A percentile compares a stretch with the other conserved stretches of the same genome.
These are phyloP conservation scores for Helicocarpus griseus DNA, from an alignment of 2,329 filamentous ascomycete species.

Conservation along the genomic window DNA sequence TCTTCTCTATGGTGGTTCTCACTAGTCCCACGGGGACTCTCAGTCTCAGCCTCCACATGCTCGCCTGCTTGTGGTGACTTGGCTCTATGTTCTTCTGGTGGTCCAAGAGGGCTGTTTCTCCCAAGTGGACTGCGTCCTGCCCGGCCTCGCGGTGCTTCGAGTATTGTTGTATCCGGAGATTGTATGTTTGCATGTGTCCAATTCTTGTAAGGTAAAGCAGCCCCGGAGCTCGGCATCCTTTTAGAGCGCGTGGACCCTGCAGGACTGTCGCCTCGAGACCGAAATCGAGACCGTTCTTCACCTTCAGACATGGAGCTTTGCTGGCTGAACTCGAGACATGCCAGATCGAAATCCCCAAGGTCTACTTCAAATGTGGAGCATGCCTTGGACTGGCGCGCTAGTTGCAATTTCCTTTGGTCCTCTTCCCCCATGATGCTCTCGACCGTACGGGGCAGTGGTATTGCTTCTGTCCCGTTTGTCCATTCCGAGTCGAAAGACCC, in stretches of 20 bases:
- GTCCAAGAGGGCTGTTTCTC: slow-evolving; percentile 21
- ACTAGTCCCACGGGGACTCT: background rate
- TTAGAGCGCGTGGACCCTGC: slow-evolving; percentile 1
- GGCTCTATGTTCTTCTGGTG: background rate
- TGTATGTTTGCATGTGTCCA: too few relatives aligned
- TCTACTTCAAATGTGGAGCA: slow-evolving; percentile 5
- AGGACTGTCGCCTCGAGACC: background rate
- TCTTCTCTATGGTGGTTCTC: slow-evolving; percentile 3
- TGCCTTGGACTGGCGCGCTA: slow-evolving; percentile 46
- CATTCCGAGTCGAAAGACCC: slow-evolving; percentile 59
- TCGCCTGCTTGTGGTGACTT: background rate
- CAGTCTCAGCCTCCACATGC: background rate
- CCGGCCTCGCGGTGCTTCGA: slow-evolving; percentile 13
- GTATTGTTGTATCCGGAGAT: slow-evolving; percentile 12
- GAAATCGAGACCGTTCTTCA: background rate
- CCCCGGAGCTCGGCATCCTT: background rate
- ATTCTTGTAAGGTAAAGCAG: too few relatives aligned
- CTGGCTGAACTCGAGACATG: background rate
- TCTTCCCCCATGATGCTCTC: slow-evolving; percentile 72
- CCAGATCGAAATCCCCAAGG: slow-evolving; percentile 1
- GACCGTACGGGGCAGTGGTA: slow-evolving; percentile 58
- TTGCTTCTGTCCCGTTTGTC: slow-evolving; percentile 48
- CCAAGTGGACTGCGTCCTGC: slow-evolving; percentile 27
- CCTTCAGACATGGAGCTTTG: background rate
- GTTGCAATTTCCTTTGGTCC: slow-evolving; percentile 62